Base-by-base conservation (phyloP, 2,329 filamentous ascomycete genomes). In the Ophiocordyceps camponoti-rufipedis region DNA sequence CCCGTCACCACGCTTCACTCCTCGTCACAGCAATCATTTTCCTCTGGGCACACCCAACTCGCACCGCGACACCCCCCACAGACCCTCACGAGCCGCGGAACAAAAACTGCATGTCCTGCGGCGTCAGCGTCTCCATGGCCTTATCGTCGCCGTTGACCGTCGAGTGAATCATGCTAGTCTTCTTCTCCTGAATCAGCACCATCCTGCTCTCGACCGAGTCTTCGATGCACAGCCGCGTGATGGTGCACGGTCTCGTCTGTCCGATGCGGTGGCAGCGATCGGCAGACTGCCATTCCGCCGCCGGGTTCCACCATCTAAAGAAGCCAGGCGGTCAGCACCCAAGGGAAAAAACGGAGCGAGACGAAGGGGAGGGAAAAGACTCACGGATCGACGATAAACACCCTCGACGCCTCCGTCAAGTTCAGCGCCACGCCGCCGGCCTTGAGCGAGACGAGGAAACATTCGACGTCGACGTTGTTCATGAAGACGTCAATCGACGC, bases 251-350 rank as follows among this genome's bases (percentile, higher is more conserved):
- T 8, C 91, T 82, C 42, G 80, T 85, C 67, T 98, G 91, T 31
- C 91, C 91, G 53, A 96, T 98, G 46, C 91, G 87, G 64, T 96
- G 91, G 57, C 83, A 87, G 51, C 85, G 76, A 60, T 98, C 91
- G 3, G 91, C 91, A 49, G 84, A 91, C 64, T 98, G 91, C 91
- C 91, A 98, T 65, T 98, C 91, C 0, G 89, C 89, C n/a, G 88
- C 88, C n/a, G 91, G 91, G 54, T 96, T 96, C 91, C 91, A 98
- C 91, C 91, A 96, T 53, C 83, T 87, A 23, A n/a, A n/a, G 9
- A 52, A 7, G 7, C n/a, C 14, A 4, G 32, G 12, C 6, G 2
- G 35, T 9, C 7, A 16, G 35, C 29, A 9, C 29, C 4, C 12
- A 7, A 31, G 4, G 7, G 9, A 8, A 16, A 5, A 38, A 5